These are phyloP conservation scores for Pyronema domesticum DNA, from an alignment of 495 filamentous ascomycete genomes.

Conservation along the genomic window DNA sequence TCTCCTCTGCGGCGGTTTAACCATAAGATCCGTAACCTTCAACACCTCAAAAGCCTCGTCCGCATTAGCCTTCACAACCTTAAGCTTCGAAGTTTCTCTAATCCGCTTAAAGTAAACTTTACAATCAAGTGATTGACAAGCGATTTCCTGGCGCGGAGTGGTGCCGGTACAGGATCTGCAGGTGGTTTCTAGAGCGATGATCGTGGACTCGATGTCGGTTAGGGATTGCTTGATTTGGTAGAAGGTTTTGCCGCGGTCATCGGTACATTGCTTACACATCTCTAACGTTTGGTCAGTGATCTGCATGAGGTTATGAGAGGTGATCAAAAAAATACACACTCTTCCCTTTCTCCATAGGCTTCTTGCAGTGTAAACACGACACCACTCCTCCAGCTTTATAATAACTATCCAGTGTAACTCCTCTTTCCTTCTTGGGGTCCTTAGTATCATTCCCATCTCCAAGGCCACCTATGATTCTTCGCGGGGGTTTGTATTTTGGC, in stretches of 20 bases:
- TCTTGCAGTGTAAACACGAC: neutral
- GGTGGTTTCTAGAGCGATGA: slow-evolving; percentile 47
- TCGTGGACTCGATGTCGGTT: slow-evolving; percentile 43
- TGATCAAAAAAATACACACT: slow-evolving; percentile 24
- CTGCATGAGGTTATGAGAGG: neutral
- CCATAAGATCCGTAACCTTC: too few species aligned
- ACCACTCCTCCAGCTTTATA: neutral
- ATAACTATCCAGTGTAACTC: neutral
- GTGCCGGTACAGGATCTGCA: slow-evolving; percentile 70
- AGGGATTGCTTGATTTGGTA: slow-evolving; percentile 43
- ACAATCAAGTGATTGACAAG: slow-evolving; percentile 79
- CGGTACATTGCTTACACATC: slow-evolving; percentile 48
- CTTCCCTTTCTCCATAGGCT: slow-evolving; percentile 32
- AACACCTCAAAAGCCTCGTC: neutral
- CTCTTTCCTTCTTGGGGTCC: neutral
- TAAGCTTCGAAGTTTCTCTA: slow-evolving; percentile 45
- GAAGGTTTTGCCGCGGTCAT: slow-evolving; percentile 38
- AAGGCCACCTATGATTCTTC: slow-evolving; percentile 28
- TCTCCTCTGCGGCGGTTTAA: too few species aligned
- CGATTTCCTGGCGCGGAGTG: slow-evolving; percentile 53
- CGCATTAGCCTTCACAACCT: neutral
- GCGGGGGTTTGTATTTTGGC: slow-evolving; percentile 70
- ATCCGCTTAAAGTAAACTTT: slow-evolving; percentile 79
- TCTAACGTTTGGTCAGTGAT: slow-evolving; percentile 19
- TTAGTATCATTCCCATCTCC: neutral